A percentile compares a stretch with the other conserved stretches of the same genome.
Conservation (phyloP, 1,284 basidiomycete species). For the Boletus chippewaensis region DNA sequence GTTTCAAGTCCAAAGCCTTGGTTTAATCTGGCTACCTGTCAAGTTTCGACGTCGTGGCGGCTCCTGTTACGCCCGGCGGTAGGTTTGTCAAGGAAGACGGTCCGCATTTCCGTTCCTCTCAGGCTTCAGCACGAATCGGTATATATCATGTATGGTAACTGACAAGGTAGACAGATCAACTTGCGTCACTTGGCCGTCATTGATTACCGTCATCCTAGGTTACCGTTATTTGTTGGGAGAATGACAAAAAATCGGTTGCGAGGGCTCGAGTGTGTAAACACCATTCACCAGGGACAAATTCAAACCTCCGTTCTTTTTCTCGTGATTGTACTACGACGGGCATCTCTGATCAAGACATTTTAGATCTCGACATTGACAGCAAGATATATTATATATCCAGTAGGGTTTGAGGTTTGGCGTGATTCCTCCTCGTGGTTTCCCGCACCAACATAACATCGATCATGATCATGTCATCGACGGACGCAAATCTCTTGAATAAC, state of each 20-base stretch:
- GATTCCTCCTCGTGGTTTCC: background rate
- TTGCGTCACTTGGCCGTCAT: constrained; percentile 4
- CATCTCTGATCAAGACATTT: constrained; percentile 9
- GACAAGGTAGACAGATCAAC: background rate
- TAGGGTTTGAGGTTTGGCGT: background rate
- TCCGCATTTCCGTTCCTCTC: background rate
- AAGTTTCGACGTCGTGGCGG: background rate
- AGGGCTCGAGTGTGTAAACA: constrained; percentile 2
- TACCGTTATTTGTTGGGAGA: constrained; percentile 3
- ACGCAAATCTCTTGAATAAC: too few species aligned
- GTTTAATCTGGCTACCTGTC: too few species aligned
- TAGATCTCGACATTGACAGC: constrained; percentile 6
- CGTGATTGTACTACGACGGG: background rate
- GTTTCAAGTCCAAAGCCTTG: too few species aligned
- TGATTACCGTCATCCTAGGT: background rate
- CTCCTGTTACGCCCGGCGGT: background rate
- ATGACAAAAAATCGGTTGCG: background rate
- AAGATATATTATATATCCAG: background rate
- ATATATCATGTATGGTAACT: background rate
- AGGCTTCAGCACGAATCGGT: background rate
- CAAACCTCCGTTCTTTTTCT: background rate
- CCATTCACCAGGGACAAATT: background rate
- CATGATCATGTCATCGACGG: too few species aligned
- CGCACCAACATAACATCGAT: background rate
- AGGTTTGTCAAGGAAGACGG: background rate